Conservation (phyloP, 495 filamentous ascomycete genomes). For the Penicillium dipodomyicola region DNA sequence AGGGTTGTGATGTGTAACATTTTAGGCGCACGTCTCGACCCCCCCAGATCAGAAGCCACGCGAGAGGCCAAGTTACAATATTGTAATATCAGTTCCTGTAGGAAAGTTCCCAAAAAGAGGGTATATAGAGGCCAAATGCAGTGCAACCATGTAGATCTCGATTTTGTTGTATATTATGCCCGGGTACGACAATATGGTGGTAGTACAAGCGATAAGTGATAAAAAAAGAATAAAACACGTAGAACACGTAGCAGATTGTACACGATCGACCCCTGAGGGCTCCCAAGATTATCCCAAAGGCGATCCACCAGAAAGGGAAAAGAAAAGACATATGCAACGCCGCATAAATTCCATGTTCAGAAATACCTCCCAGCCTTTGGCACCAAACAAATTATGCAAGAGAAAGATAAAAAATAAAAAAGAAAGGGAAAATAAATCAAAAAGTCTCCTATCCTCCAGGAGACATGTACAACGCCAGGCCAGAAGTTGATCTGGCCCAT, state of each 20-base stretch:
- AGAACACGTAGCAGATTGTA: conserved; percentile 28
- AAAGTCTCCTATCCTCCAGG: conserved; percentile 19
- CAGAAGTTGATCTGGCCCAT: conserved; percentile 24
- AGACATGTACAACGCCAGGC: conserved; percentile 41
- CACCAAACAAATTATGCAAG: conserved; percentile 33
- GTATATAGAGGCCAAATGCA: background rate
- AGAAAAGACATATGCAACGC: conserved; percentile 24
- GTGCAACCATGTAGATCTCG: conserved; percentile 14
- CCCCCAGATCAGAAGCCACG: conserved; percentile 15
- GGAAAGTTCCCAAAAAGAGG: background rate
- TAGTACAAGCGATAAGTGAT: conserved; percentile 21
- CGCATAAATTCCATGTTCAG: conserved; percentile 19
- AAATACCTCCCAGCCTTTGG: conserved; percentile 21
- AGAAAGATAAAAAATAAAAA: conserved; percentile 20
- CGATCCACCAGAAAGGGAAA: conserved; percentile 13
- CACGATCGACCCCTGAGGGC: conserved; percentile 19
- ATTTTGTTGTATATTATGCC: conserved; percentile 24
- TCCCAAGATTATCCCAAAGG: conserved; percentile 22
- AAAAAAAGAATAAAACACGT: conserved; percentile 7
- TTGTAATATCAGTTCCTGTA: background rate
- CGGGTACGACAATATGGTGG: conserved; percentile 13
- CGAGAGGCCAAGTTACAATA: conserved; percentile 2
- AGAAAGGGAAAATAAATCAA: conserved; percentile 15
- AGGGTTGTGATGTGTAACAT: conserved; percentile 34
- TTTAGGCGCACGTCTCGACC: background rate